Evolutionary conservation across 2,329 filamentous ascomycete species (phyloP).

Genomic region (Colletotrichum sansevieriae): DNA sequence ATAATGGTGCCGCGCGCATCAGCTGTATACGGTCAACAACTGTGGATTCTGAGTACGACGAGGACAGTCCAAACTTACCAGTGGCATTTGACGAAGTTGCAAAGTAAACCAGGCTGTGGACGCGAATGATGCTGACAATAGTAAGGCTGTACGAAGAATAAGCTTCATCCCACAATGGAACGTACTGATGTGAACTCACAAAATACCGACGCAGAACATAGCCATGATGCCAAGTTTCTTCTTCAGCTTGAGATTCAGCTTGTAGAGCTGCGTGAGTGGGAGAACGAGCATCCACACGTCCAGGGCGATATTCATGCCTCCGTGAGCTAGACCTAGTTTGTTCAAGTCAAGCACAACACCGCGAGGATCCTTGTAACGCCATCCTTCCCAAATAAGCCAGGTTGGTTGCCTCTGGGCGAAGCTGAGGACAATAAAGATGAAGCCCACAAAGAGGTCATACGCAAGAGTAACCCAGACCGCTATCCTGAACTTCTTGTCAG

Average conservation of each 20-base stretch:
- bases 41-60: constrained; percentile 46
- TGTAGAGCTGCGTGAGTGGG: constrained; percentile 53
- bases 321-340: constrained; percentile 55
- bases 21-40: constrained; percentile 45
- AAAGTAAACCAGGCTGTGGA: constrained; percentile 59
- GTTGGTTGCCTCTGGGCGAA: constrained; percentile 59
- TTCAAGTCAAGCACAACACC: constrained; percentile 52
- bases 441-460: constrained; percentile 28
- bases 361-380: constrained; percentile 42
- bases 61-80: constrained; percentile 16
- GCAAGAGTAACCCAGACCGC: constrained; percentile 42
- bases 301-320: constrained; percentile 58
- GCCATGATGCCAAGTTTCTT: constrained; percentile 53
- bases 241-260: constrained; percentile 49
- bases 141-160: constrained; percentile 46
- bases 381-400: constrained; percentile 57
- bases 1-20: constrained; percentile 20
- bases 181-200: not conserved
- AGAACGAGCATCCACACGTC: constrained; percentile 58
- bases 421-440: constrained; percentile 51
- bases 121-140: constrained; percentile 49
- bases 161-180: not conserved
- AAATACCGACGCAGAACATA: constrained; percentile 53
- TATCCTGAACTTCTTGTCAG: constrained; percentile 44
- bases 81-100: constrained; percentile 35